These are phyloP conservation scores for Thalassiosira ordinaria DNA, from an alignment of 352 stramenopile genomes.

Conservation along the genomic window DNA sequence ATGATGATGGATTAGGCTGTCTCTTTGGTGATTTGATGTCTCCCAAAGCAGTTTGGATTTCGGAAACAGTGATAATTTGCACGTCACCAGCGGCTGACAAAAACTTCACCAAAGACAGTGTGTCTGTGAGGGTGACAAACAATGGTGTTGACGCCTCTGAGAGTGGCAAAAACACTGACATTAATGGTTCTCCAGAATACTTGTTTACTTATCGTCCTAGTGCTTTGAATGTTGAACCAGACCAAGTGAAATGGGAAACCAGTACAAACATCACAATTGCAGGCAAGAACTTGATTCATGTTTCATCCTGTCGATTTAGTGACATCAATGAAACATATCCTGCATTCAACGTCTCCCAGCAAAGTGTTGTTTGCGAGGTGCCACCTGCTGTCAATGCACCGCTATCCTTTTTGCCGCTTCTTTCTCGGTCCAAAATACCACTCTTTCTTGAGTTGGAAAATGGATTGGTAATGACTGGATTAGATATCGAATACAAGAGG, in stretches of 20 bases:
- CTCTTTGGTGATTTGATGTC: slow-evolving; percentile 48
- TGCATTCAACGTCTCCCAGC: slow-evolving; percentile 40
- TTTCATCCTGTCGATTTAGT: slow-evolving; percentile 57
- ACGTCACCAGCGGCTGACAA: slow-evolving; percentile 25
- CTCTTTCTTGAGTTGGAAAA: slow-evolving; percentile 59
- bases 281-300: slow-evolving; percentile 48
- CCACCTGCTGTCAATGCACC: slow-evolving; percentile 28
- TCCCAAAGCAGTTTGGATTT: slow-evolving; percentile 43
- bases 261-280: slow-evolving; percentile 56
- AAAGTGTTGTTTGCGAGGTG: slow-evolving; percentile 49
- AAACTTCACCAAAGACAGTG: background rate
- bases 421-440: slow-evolving; percentile 28
- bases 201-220: slow-evolving; percentile 51
- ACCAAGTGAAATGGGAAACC: slow-evolving; percentile 40
- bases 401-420: slow-evolving; percentile 23
- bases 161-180: background rate
- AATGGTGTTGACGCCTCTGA: slow-evolving; percentile 66
- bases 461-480: slow-evolving; percentile 56
- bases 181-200: slow-evolving; percentile 24
- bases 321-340: slow-evolving; percentile 42
- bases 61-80: slow-evolving; percentile 48
- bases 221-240: slow-evolving; percentile 50
- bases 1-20: slow-evolving; percentile 39
- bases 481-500: slow-evolving; percentile 49
- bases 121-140: slow-evolving; percentile 54